Evolutionary conservation across 345 rosid species (phyloP).

Genomic region (Eucalyptus paniculata): DNA sequence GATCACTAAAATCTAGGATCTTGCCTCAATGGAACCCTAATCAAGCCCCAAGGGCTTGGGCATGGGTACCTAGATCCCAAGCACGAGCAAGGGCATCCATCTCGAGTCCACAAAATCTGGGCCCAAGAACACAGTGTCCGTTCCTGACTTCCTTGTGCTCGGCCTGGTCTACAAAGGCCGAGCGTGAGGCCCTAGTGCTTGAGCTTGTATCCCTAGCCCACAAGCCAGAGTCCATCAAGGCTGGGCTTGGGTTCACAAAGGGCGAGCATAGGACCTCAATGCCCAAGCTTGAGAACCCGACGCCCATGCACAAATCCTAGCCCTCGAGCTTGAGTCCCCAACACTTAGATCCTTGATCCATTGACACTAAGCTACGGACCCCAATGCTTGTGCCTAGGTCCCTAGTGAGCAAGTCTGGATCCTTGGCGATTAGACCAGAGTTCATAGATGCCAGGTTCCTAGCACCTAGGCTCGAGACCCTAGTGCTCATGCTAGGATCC

Average conservation of each 20-base stretch:
- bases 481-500: not conserved
- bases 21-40: not conserved
- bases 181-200: not conserved
- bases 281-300: not conserved
- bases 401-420: accelerated
- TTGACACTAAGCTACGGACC: not conserved
- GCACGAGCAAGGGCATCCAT: not conserved
- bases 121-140: accelerated
- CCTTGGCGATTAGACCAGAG: accelerated
- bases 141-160: not conserved
- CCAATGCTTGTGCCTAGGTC: not conserved
- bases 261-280: not conserved
- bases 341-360: not conserved
- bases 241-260: not conserved
- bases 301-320: not conserved
- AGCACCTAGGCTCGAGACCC: not conserved
- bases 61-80: not conserved
- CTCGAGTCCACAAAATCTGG: not conserved
- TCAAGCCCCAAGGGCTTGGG: accelerated
- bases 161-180: not conserved
- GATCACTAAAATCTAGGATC: not conserved
- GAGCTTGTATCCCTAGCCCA: not conserved
- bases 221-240: not conserved
- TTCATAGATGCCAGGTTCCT: not conserved
- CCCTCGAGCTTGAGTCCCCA: not conserved